Percentiles rank a stretch among this genome's conserved stretches.
These are phyloP conservation scores for Miamiensis avidus DNA, from an alignment of 169 alveolate genomes.

Conservation along the genomic window DNA sequence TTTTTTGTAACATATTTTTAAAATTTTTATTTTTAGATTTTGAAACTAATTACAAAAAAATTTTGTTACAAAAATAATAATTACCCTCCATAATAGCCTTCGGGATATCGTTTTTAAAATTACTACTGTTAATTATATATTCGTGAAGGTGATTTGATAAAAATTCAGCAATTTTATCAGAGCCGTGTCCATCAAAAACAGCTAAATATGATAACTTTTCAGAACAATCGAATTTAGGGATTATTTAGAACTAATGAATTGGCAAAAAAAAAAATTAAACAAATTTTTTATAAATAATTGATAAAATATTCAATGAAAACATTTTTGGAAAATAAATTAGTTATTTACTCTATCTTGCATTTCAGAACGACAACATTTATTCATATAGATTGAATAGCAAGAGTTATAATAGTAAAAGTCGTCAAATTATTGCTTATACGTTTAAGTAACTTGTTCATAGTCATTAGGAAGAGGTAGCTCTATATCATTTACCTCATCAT, in stretches of 20 bases:
- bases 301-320: too few species aligned
- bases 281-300: too few species aligned
- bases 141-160: slow-evolving; percentile 13
- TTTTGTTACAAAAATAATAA: background rate
- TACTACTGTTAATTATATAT: background rate
- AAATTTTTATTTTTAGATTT: too few species aligned
- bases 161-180: slow-evolving; percentile 40
- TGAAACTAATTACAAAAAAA: too few species aligned
- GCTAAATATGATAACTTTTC: slow-evolving; percentile 18
- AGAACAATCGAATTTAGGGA: background rate
- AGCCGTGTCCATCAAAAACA: slow-evolving; percentile 65
- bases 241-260: background rate
- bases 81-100: slow-evolving; percentile 11
- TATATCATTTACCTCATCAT: too few species aligned
- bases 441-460: too few species aligned
- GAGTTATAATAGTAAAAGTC: background rate
- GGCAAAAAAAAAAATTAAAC: too few species aligned
- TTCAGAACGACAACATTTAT: background rate
- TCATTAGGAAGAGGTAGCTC: too few species aligned
- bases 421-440: too few species aligned
- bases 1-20: too few species aligned
- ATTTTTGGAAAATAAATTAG: too few species aligned
- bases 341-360: background rate
- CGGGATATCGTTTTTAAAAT: background rate
- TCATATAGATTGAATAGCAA: background rate